A percentile compares a stretch with the other conserved stretches of the same genome.
Conservation (phyloP, 805 yeast species). For the Yamadazyma paraphyllophila region DNA sequence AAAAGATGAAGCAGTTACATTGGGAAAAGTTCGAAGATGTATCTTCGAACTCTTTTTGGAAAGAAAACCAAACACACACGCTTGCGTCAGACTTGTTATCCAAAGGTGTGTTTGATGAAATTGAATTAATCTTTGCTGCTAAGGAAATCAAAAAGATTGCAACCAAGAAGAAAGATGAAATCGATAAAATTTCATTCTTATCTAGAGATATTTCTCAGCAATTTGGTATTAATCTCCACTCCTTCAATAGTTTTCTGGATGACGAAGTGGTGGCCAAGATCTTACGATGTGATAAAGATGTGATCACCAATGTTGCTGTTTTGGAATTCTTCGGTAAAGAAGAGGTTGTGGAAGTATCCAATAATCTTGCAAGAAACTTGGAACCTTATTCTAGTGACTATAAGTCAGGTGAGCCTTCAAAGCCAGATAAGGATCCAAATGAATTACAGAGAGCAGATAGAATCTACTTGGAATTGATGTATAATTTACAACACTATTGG, state of each 20-base stretch:
- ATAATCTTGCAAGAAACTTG: slow-evolving; percentile 52
- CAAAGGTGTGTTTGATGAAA: slow-evolving; percentile 63
- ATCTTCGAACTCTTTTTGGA: slow-evolving; percentile 65
- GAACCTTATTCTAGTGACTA: slow-evolving; percentile 64
- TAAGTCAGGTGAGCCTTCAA: slow-evolving; percentile 24
- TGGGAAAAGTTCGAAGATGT: slow-evolving; percentile 69
- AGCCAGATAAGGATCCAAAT: slow-evolving; percentile 53
- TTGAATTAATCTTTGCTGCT: slow-evolving; percentile 60
- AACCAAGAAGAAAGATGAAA: slow-evolving; percentile 40
- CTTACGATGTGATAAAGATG: slow-evolving; percentile 56
- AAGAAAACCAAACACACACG: slow-evolving; percentile 37
- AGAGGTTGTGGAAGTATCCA: slow-evolving; percentile 59
- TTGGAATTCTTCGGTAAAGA: slow-evolving; percentile 69
- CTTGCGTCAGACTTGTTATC: slow-evolving; percentile 50
- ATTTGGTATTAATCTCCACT: slow-evolving; percentile 74
- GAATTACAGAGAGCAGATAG: slow-evolving; percentile 70
- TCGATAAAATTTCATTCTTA: slow-evolving; percentile 52
- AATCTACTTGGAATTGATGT: slow-evolving; percentile 64
- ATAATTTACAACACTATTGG: slow-evolving; percentile 71
- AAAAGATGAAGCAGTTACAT: slow-evolving; percentile 71
- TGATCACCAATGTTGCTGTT: slow-evolving; percentile 54
- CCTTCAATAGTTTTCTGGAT: slow-evolving; percentile 52
- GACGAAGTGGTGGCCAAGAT: slow-evolving; percentile 55
- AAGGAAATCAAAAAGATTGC: slow-evolving; percentile 48
- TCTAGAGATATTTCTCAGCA: slow-evolving; percentile 75